These are phyloP conservation scores for Simplicillium aogashimaense DNA, from an alignment of 2,329 filamentous ascomycete species.

Conservation along the genomic window DNA sequence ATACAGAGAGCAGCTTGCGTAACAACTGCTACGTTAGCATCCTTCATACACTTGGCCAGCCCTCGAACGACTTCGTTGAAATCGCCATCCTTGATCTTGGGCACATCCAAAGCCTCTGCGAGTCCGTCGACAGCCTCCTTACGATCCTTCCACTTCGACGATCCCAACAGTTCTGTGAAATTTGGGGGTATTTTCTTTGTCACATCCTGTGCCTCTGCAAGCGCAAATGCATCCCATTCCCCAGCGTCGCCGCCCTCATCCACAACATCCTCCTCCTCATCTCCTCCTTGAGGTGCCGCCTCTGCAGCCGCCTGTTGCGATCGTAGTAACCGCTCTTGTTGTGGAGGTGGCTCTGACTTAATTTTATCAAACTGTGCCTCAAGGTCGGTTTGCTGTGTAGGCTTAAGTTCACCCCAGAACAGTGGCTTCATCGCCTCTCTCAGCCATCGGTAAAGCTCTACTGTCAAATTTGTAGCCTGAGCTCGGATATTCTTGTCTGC, in stretches of 20 bases:
- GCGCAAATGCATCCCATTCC: constrained; percentile 65
- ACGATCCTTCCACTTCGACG: constrained; percentile 96
- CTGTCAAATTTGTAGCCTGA: constrained; percentile 81
- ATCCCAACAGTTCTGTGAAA: constrained; percentile 74
- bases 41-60: constrained; percentile 96
- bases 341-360: constrained; percentile 76
- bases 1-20: constrained; percentile 89
- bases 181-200: constrained; percentile 70
- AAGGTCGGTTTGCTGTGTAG: constrained; percentile 87
- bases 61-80: constrained; percentile 77
- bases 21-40: constrained; percentile 92
- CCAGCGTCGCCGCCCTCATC: constrained; percentile 40
- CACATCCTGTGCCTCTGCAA: constrained; percentile 82
- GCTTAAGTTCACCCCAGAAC: constrained; percentile 93
- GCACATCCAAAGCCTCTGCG: constrained; percentile 67
- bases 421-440: constrained; percentile 97
- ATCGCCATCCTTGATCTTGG: constrained; percentile 82
- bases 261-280: constrained; percentile 46
- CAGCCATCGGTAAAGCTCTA: constrained; percentile 94
- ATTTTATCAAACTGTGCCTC: constrained; percentile 91
- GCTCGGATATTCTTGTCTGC: constrained; percentile 97
- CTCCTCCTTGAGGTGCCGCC: constrained; percentile 52
- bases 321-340: constrained; percentile 79
- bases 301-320: constrained; percentile 82
- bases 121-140: constrained; percentile 89